phyloP scores from a whole-genome alignment of 2,329 filamentous ascomycete genomes.

The Aspergillus clavatus region DNA sequence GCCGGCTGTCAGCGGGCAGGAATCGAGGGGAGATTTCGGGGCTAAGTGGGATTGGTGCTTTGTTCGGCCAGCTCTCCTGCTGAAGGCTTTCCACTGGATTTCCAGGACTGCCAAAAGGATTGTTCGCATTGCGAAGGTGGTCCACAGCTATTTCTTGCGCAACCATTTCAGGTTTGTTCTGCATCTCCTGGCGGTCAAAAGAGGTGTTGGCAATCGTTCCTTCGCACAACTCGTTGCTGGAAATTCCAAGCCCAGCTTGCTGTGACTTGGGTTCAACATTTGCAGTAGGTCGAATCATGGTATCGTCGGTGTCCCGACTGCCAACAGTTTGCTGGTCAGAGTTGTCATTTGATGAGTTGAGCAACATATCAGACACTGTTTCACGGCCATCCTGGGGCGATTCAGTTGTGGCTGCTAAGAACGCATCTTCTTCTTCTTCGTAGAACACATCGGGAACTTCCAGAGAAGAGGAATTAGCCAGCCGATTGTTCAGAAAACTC shows the following conservation, averaged over 20 bases:
- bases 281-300: constrained; percentile 21
- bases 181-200: constrained; percentile 1
- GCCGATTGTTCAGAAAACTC: constrained; percentile 34
- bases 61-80: constrained; percentile 26
- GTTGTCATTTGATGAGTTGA: constrained; percentile 6
- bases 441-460: constrained; percentile 46
- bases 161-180: not conserved
- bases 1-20: constrained; percentile 35
- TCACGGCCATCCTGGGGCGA: constrained; percentile 20
- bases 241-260: constrained; percentile 29
- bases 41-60: constrained; percentile 23
- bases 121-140: constrained; percentile 15
- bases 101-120: constrained; percentile 22
- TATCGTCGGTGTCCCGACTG: constrained; percentile 24
- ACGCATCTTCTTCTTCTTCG: constrained; percentile 49
- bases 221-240: constrained; percentile 12
- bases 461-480: constrained; percentile 36
- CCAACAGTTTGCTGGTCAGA: constrained; percentile 20
- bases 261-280: constrained; percentile 5
- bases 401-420: constrained; percentile 39
- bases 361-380: constrained; percentile 3
- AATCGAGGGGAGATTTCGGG: constrained; percentile 36
- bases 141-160: constrained; percentile 8
- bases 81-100: constrained; percentile 28
- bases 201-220: not conserved